A percentile compares a stretch with the other conserved stretches of the same genome.
phyloP scores from a whole-genome alignment of 768 basidiomycete species.

The Pleurotus djamor region DNA sequence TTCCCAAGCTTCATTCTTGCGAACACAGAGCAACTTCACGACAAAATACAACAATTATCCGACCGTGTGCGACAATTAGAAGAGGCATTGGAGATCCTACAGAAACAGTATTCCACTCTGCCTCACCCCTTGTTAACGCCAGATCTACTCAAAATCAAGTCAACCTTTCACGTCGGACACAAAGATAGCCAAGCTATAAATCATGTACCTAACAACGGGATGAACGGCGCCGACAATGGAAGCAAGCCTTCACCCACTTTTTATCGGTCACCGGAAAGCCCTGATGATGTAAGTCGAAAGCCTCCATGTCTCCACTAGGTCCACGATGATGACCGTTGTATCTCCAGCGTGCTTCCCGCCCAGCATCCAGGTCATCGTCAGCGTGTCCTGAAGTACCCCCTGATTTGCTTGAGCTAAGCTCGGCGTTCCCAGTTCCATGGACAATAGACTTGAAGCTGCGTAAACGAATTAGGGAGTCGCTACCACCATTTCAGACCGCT shows the following conservation, averaged over 20 bases:
- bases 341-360: neutral
- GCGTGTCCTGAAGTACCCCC: constrained; percentile 38
- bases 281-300: neutral
- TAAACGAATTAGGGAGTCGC: constrained; percentile 58
- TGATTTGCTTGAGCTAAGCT: constrained; percentile 57
- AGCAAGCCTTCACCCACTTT: neutral
- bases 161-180: constrained; percentile 53
- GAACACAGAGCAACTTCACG: constrained; percentile 64
- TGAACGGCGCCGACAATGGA: neutral
- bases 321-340: neutral
- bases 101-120: constrained; percentile 34
- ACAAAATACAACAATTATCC: constrained; percentile 58
- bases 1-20: constrained; percentile 59
- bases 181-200: neutral
- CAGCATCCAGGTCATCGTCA: constrained; percentile 13
- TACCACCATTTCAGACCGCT: constrained; percentile 60
- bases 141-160: constrained; percentile 63
- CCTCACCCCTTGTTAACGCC: constrained; percentile 55
- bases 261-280: neutral
- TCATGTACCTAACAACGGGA: neutral
- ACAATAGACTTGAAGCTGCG: constrained; percentile 61
- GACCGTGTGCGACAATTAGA: constrained; percentile 66
- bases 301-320: no score
- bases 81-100: constrained; percentile 49
- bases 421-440: constrained; percentile 72